A percentile compares a stretch with the other conserved stretches of the same genome.
Evolutionary conservation across 2,329 filamentous ascomycete genomes (phyloP).

Genomic region (Fusarium buxicola): DNA sequence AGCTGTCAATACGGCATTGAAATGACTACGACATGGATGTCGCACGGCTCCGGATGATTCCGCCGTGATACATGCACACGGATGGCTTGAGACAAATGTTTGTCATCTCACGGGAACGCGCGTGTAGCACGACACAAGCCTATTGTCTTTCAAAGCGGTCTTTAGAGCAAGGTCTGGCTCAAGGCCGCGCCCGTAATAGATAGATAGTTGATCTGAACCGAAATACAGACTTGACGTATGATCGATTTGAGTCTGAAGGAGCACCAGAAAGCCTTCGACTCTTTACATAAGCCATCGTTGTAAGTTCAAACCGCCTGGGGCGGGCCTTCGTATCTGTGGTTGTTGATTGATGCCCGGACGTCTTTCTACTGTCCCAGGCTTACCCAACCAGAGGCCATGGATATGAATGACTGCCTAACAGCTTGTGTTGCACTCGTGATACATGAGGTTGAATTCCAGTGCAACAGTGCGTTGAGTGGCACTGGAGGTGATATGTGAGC

Average conservation of each 20-base stretch:
- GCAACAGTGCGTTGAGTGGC: constrained; percentile 22
- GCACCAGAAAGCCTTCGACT: not conserved
- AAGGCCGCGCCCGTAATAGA: too few species aligned
- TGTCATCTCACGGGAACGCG: constrained; percentile 36
- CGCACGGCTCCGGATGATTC: constrained; percentile 27
- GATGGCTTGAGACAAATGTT: constrained; percentile 39
- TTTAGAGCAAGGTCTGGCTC: not conserved
- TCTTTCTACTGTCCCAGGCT: not conserved
- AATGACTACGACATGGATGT: constrained; percentile 33
- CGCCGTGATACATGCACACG: constrained; percentile 31
- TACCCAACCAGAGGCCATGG: constrained; percentile 5
- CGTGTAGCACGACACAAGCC: constrained; percentile 25
- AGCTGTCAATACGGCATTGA: constrained; percentile 36
- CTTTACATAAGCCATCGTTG: not conserved
- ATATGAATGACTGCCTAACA: constrained; percentile 13
- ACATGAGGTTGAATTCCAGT: constrained; percentile 16
- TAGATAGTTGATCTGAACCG: too few species aligned
- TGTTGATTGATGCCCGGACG: not conserved
- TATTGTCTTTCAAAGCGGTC: constrained; percentile 1
- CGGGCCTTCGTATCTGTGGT: not conserved
- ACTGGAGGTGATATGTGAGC: constrained; percentile 19
- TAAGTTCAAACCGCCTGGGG: not conserved
- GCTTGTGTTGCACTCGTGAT: constrained; percentile 24
- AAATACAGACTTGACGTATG: too few species aligned
- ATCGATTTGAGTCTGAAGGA: too few species aligned